Evolutionary conservation across 345 rosid species (phyloP).

Genomic region (Lenwebbia sp.): DNA sequence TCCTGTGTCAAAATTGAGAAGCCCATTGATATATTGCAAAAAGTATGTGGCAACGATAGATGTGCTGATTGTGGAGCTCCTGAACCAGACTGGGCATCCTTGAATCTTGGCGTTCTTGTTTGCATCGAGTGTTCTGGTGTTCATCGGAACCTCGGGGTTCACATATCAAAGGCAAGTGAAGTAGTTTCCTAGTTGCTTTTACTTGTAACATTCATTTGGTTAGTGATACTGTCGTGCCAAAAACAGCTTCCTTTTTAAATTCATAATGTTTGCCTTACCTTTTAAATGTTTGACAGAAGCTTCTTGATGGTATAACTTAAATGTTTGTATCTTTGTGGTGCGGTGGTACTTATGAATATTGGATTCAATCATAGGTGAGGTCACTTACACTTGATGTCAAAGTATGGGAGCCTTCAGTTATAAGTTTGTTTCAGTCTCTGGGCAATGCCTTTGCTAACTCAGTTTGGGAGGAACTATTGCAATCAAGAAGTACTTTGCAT

Average conservation of each 20-base stretch:
- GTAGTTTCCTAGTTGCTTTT: neutral
- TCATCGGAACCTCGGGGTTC: slow-evolving; percentile 98
- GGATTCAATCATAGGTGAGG: slow-evolving; percentile 45
- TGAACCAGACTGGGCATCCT: slow-evolving; percentile 99
- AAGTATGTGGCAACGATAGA: slow-evolving; percentile 85
- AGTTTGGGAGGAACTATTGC: slow-evolving; percentile 96
- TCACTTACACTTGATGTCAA: slow-evolving; percentile 97
- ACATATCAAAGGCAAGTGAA: slow-evolving; percentile 74
- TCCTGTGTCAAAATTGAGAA: slow-evolving; percentile 63
- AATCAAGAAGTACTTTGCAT: slow-evolving; percentile 65
- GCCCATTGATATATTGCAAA: slow-evolving; percentile 70
- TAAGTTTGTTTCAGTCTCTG: slow-evolving; percentile 87
- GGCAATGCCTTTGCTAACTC: slow-evolving; percentile 90
- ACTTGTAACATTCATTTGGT: neutral
- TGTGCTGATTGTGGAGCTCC: slow-evolving; percentile 99
- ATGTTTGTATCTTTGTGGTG: neutral
- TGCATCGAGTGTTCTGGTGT: slow-evolving; percentile 99
- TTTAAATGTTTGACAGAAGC: neutral
- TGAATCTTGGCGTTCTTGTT: slow-evolving; percentile 92
- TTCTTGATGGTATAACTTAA: neutral
- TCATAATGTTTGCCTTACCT: neutral
- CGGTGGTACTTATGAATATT: neutral
- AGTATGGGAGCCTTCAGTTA: slow-evolving; percentile 97
- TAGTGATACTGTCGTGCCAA: neutral
- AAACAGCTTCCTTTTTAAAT: neutral